phyloP scores from a whole-genome alignment of 495 filamentous ascomycete genomes.

The Cudoniella acicularis region DNA sequence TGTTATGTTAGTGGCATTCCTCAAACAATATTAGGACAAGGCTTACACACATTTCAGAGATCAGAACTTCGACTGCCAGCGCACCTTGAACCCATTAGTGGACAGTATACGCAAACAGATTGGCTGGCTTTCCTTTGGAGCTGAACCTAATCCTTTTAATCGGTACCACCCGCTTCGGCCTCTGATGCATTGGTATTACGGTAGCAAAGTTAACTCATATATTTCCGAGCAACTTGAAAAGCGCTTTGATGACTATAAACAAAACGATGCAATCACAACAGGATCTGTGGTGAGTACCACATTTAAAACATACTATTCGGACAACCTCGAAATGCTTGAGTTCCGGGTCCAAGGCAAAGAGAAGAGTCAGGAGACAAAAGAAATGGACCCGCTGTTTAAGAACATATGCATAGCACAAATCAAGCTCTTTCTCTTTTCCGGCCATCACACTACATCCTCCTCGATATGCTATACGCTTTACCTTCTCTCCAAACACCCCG shows the following conservation, averaged over 20 bases:
- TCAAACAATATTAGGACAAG: background rate
- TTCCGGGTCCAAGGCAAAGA: too few relatives aligned
- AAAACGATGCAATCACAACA: background rate
- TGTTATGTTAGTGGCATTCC: constrained; percentile 28
- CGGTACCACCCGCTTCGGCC: background rate
- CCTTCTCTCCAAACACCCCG: constrained; percentile 33
- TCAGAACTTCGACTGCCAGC: background rate
- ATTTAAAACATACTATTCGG: background rate
- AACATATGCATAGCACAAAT: background rate
- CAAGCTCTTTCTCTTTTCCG: constrained; percentile 45
- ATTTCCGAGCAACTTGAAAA: background rate
- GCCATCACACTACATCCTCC: constrained; percentile 43
- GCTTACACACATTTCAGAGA: too few relatives aligned
- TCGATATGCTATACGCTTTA: constrained; percentile 37
- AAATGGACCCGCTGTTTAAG: background rate
- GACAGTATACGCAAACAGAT: background rate
- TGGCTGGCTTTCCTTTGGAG: background rate
- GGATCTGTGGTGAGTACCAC: background rate
- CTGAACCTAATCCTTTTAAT: background rate
- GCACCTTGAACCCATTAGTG: background rate
- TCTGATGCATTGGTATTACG: background rate
- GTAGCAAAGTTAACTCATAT: background rate
- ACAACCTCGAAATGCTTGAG: background rate
- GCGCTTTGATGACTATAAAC: background rate
- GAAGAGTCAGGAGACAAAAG: background rate